phyloP scores from a whole-genome alignment of 306 rosid genomes.

The Trifolium repens region DNA sequence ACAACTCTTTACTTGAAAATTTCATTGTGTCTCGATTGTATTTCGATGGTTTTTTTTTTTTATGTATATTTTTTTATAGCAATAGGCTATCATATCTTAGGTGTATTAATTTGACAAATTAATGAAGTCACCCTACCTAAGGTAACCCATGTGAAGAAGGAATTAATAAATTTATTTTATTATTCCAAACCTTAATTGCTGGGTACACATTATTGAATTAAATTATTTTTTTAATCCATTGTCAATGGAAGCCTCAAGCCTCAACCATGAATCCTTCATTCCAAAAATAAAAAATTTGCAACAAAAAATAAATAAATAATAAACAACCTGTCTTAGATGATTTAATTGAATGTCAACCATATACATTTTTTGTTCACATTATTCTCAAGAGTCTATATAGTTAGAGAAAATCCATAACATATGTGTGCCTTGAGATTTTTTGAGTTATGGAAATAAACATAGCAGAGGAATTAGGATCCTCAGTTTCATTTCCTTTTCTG shows the following conservation, averaged over 20 bases:
- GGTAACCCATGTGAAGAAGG: conserved; percentile 4
- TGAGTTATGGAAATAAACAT: conserved; percentile 4
- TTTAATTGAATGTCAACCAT: neutral
- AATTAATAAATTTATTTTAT: neutral
- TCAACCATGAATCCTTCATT: neutral
- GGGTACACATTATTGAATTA: neutral
- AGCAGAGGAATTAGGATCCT: neutral
- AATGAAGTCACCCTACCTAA: neutral
- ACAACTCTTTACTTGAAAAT: too few relatives aligned
- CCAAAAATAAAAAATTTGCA: neutral
- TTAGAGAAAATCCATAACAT: neutral
- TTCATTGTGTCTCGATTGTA: too few relatives aligned
- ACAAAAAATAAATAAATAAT: neutral
- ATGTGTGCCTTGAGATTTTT: neutral
- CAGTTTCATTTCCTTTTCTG: neutral
- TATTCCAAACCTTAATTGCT: neutral
- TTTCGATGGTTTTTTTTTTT: too few relatives aligned
- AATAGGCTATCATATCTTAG: too few relatives aligned
- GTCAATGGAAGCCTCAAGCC: conserved; percentile 12
- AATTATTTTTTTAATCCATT: conserved; percentile 1
- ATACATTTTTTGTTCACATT: neutral
- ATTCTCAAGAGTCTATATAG: neutral
- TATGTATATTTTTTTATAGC: too few relatives aligned
- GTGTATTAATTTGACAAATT: too few relatives aligned
- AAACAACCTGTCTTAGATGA: neutral